phyloP scores from a whole-genome alignment of 2,329 filamentous ascomycete species.

The Xylaria sp. region DNA sequence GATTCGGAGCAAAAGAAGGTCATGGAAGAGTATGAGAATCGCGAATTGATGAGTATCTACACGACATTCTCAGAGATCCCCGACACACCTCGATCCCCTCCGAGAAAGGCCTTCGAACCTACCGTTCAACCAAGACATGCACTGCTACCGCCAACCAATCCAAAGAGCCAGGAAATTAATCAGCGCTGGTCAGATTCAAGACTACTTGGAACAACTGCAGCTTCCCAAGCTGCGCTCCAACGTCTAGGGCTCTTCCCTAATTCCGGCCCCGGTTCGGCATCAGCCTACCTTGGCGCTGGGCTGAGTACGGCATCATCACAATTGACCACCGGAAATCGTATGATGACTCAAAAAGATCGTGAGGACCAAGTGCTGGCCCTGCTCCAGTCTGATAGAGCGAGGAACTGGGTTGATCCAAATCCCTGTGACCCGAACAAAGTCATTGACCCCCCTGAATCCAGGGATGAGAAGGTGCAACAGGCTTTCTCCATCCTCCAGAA shows the following conservation, averaged over 20 bases:
- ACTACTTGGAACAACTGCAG: slow-evolving; percentile 56
- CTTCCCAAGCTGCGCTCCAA: slow-evolving; percentile 56
- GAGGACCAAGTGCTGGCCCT: slow-evolving; percentile 53
- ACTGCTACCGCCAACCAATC: slow-evolving; percentile 53
- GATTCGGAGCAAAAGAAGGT: slow-evolving; percentile 65
- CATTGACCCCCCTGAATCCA: slow-evolving; percentile 52
- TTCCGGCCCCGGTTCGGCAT: neutral
- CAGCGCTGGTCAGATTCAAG: slow-evolving; percentile 59
- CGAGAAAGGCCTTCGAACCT: slow-evolving; percentile 47
- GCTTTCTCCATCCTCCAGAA: slow-evolving; percentile 57
- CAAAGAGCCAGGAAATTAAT: slow-evolving; percentile 60
- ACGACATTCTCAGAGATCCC: slow-evolving; percentile 65
- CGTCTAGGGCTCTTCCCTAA: slow-evolving; percentile 51
- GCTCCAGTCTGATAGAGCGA: slow-evolving; percentile 57
- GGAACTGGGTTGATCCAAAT: slow-evolving; percentile 56
- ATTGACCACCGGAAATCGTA: slow-evolving; percentile 43
- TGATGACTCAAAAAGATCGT: slow-evolving; percentile 52
- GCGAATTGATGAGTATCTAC: slow-evolving; percentile 71
- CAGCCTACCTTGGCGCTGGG: neutral
- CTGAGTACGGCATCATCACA: slow-evolving; percentile 1
- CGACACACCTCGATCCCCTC: slow-evolving; percentile 65
- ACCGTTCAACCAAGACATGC: slow-evolving; percentile 46
- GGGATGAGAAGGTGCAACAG: slow-evolving; percentile 55
- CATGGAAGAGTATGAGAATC: slow-evolving; percentile 67
- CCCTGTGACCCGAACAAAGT: slow-evolving; percentile 52